Conservation (phyloP, 177 flowering plant genomes). For the Telopea speciosissima region DNA sequence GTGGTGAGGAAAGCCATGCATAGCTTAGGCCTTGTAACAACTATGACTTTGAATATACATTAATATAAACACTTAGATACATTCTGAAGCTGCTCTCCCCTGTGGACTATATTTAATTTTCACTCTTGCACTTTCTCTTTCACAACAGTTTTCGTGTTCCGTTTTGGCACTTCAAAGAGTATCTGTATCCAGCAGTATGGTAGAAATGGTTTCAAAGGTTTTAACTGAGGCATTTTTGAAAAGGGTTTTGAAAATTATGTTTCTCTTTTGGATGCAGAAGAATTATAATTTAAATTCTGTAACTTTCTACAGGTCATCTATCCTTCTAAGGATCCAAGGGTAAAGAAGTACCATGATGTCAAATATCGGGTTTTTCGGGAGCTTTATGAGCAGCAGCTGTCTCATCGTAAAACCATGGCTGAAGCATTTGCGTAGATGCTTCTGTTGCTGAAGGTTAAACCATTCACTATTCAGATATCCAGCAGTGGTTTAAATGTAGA, state of each 20-base stretch:
- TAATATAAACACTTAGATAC: too few species aligned
- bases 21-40: too few species aligned
- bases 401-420: slow-evolving; percentile 63
- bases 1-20: too few species aligned
- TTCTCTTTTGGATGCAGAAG: neutral
- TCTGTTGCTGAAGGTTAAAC: neutral
- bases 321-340: slow-evolving; percentile 68
- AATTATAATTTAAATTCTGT: neutral
- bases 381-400: slow-evolving; percentile 75
- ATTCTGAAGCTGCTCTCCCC: too few species aligned
- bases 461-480: neutral
- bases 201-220: neutral
- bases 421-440: slow-evolving; percentile 45
- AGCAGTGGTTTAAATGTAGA: neutral
- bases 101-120: too few species aligned
- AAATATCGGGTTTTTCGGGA: slow-evolving; percentile 69
- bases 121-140: too few species aligned
- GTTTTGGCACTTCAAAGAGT: too few species aligned
- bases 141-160: too few species aligned
- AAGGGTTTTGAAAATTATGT: neutral
- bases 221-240: neutral
- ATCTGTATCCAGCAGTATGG: neutral
- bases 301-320: slow-evolving; percentile 52
- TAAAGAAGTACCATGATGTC: slow-evolving; percentile 87
- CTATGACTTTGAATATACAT: too few species aligned